Evolutionary conservation across 2,329 filamentous ascomycete species (phyloP), one percentile per base, ranked within the genome.

Genomic region (Pleomassaria siparia): DNA sequence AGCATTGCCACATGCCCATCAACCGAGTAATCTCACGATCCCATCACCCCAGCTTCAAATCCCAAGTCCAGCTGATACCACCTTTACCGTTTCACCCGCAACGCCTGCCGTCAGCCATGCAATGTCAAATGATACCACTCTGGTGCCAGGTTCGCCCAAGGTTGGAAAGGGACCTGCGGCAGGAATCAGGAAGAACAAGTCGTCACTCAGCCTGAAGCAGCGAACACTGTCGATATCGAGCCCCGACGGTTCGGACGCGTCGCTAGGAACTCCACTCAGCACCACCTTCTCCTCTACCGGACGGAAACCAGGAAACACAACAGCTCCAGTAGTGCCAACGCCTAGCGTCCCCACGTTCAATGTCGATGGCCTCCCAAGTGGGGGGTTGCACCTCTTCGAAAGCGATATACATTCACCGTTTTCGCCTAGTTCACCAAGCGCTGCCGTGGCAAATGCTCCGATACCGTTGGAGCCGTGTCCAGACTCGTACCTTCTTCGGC

Each of bases 381-480:
- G 86, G 20, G 89, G 87, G 5, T 76, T 92, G 47, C 85, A 90
- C 63, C 77, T 97, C 1, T 95, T 97, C 60, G 90, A 96, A 53
- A 89, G 82, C 56, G 83, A 89, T 53, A 88, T 95, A 35, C 88
- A 92, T 64, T 85, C 85, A 5, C 77, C 80, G 11, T 76, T 74
- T 40, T 78, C 73, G 3, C 83, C 87, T 1, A 84, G 84, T 2
- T 85, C 83, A n/a, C 83, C 86, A 2, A 85, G 86, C 47, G 76
- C 80, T 3, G 68, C 80, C n/a, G 76, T 78, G 11, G 63, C 76
- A 0, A 85, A 90, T 55, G 81, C 84, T 1, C 91, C 91, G 11
- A 80, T 86, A 18, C 83, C 90, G 0, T 79, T 99, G 4, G 94
- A 99, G 64, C 88, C 94, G 2, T 99, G 95, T 66, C 94, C 94